These are phyloP conservation scores for Cucurbita ficifolia DNA, from an alignment of 306 rosid species.

Conservation along the genomic window DNA sequence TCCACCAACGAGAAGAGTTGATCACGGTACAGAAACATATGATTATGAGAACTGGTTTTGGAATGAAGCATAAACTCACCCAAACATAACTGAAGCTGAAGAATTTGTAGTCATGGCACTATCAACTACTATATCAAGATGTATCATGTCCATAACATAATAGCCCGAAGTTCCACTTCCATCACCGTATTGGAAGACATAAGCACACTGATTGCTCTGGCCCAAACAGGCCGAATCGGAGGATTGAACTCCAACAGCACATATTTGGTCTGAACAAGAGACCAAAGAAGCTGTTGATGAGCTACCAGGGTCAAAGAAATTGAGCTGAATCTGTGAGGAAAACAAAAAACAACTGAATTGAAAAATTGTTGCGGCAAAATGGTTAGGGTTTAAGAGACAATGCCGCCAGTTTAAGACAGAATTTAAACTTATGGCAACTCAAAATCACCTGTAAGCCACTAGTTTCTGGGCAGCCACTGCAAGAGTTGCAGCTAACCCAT, in stretches of 20 bases:
- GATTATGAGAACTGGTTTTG: neutral
- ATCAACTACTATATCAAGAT: slow-evolving; percentile 41
- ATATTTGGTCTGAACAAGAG: slow-evolving; percentile 70
- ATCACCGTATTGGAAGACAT: slow-evolving; percentile 87
- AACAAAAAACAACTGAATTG: neutral
- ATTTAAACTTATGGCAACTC: neutral
- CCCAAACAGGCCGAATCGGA: slow-evolving; percentile 59
- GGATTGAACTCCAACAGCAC: slow-evolving; percentile 47
- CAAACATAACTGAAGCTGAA: slow-evolving; percentile 69
- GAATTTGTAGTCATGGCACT: slow-evolving; percentile 47
- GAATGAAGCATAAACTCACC: slow-evolving; percentile 35
- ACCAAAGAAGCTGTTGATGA: slow-evolving; percentile 61
- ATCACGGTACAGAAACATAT: neutral
- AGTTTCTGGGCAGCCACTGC: slow-evolving; percentile 79
- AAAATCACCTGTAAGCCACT: slow-evolving; percentile 62
- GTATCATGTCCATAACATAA: slow-evolving; percentile 64
- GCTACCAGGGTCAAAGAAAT: slow-evolving; percentile 47
- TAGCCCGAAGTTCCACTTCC: slow-evolving; percentile 95
- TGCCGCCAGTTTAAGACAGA: neutral
- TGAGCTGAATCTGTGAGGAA: slow-evolving; percentile 52
- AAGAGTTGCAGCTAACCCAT: slow-evolving; percentile 78
- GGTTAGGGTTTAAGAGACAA: neutral
- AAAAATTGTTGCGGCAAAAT: neutral
- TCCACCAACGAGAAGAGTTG: slow-evolving; percentile 16
- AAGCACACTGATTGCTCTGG: slow-evolving; percentile 65